phyloP scores from a whole-genome alignment of 2,329 filamentous ascomycete species.

The Penicillium rolfsii region DNA sequence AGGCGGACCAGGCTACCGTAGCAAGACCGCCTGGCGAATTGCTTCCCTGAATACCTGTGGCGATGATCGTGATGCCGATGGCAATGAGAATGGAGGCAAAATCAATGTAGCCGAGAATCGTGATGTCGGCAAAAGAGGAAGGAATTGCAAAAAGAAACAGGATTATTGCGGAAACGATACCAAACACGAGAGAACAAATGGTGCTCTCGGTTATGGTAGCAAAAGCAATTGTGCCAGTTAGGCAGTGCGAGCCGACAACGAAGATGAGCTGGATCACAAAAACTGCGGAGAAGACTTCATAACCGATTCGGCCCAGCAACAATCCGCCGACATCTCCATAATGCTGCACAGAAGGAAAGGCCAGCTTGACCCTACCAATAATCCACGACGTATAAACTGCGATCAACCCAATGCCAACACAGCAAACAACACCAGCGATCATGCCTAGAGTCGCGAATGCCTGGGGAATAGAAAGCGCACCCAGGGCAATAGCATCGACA shows the following conservation, averaged over 20 bases:
- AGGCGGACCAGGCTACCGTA: conserved; percentile 31
- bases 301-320: conserved; percentile 49
- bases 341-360: conserved; percentile 46
- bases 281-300: conserved; percentile 49
- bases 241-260: conserved; percentile 43
- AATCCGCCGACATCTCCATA: conserved; percentile 51
- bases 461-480: conserved; percentile 50
- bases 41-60: conserved; percentile 35
- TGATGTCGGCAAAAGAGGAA: conserved; percentile 43
- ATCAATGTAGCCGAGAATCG: conserved; percentile 44
- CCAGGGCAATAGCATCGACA: conserved; percentile 56
- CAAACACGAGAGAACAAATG: conserved; percentile 49
- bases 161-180: conserved; percentile 47
- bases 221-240: conserved; percentile 46
- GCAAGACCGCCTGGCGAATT: conserved; percentile 30
- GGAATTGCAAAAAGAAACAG: conserved; percentile 40
- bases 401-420: conserved; percentile 44
- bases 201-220: conserved; percentile 45
- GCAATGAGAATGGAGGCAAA: conserved; percentile 39
- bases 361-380: conserved; percentile 45
- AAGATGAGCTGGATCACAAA: conserved; percentile 49
- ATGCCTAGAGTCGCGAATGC: conserved; percentile 53
- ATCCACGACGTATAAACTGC: conserved; percentile 50
- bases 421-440: conserved; percentile 51
- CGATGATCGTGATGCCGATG: conserved; percentile 43